Base-by-base conservation (phyloP, 2,329 filamentous ascomycete species). In the Chrysoporthe deuterocubensis region DNA sequence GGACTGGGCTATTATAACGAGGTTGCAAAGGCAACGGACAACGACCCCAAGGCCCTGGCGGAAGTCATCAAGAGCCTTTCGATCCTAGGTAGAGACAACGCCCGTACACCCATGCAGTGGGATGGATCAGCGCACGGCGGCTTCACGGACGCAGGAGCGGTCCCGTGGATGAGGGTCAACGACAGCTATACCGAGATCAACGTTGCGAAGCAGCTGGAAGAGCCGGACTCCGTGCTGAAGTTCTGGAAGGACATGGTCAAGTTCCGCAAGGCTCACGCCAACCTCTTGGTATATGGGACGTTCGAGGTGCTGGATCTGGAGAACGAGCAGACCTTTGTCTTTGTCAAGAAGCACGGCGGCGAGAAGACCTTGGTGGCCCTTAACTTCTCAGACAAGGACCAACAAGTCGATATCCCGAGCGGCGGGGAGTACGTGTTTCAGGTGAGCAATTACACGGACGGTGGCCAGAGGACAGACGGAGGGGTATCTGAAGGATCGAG, bases 91-190 rank as follows among this genome's bases (percentile, higher is more conserved):
- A 81, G 89, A 43, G 90, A 92, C 74, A 87, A 92, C 73, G 84
- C 88, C 9, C 82, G 90, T n/a, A 84, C 87, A 3, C 90, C 90
- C 0, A 87, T 93, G 80, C 88, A 90, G 71, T 92, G 90, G 90
- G 83, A 83, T 66, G 81, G 76, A 0, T 78, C 79, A 0, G 75
- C 80, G 0, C 82, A 89, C 70, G 88, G 86, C 0, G 90, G 90
- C 1, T 92, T 92, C 78, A 89, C 87, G 7, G 76, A 79, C 65
- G 71, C 78, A 0, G 79, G 78, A 0, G 81, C 80, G 62, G 74
- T 71, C 9, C 72, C 73, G 42, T 91, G 89, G 89, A 91, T 90
- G 85, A 81, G 84, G 8, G 82, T 87, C 5, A 87, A 90, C 75
- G 85, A 89, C 58, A 79, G 85, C 67, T 89, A 86, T 71, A 72